These are phyloP conservation scores for Botrytis hyacinthi DNA, from an alignment of 2,329 filamentous ascomycete species.

Conservation along the genomic window DNA sequence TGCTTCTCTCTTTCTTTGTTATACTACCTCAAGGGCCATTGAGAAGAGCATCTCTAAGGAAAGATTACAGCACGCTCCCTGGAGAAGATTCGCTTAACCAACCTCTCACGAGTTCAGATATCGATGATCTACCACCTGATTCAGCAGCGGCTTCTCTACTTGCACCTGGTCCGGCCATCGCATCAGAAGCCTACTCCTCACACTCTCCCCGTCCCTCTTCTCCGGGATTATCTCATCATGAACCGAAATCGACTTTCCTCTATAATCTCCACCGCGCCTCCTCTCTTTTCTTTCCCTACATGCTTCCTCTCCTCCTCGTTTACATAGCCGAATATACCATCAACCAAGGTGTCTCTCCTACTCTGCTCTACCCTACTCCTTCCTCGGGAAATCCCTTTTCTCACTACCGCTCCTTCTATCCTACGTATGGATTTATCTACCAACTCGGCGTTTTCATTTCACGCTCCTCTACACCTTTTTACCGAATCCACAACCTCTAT, in stretches of 20 bases:
- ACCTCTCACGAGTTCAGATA: constrained; percentile 13
- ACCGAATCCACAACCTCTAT: constrained; percentile 79
- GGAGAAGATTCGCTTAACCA: constrained; percentile 39
- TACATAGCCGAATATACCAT: constrained; percentile 97
- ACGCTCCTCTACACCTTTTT: constrained; percentile 82
- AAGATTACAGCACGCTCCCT: constrained; percentile 51
- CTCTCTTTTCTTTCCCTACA: constrained; percentile 72
- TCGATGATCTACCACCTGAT: constrained; percentile 40
- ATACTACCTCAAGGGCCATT: constrained; percentile 71
- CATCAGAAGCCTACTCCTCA: constrained; percentile 44
- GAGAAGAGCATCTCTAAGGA: constrained; percentile 44
- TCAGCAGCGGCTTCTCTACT: constrained; percentile 49
- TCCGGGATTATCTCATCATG: not conserved
- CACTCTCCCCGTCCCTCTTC: constrained; percentile 27
- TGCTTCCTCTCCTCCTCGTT: constrained; percentile 87
- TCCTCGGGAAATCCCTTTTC: constrained; percentile 72
- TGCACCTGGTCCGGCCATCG: constrained; percentile 38
- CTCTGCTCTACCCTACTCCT: constrained; percentile 87
- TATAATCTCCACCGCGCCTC: constrained; percentile 64
- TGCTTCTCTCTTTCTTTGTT: constrained; percentile 83
- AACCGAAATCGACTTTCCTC: constrained; percentile 37
- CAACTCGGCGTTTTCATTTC: constrained; percentile 95
- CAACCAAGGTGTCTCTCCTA: constrained; percentile 91
- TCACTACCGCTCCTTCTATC: constrained; percentile 85
- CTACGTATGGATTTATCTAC: constrained; percentile 91